Base-by-base conservation (phyloP, 1,284 basidiomycete genomes). In the Athelia sp. region DNA sequence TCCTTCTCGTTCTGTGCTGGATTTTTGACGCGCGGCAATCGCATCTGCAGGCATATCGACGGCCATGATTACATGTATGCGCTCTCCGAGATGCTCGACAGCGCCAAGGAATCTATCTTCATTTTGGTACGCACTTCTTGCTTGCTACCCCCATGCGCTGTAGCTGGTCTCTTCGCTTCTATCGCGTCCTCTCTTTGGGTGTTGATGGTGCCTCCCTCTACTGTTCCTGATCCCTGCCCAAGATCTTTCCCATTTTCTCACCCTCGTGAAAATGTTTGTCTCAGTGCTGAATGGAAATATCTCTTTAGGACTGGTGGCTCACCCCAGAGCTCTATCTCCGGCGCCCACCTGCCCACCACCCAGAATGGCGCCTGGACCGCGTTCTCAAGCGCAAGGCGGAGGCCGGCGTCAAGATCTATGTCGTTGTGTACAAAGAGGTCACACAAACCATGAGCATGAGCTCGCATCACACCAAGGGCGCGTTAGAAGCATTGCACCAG, bases 1-100 rank as follows among this genome's bases (percentile, higher is more conserved):
- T 22, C 34, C 21, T 22, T 11, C 14, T 22, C 40, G 23, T 23
- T 45, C 26, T 32, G 21, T 13, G 40, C 50, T 48, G 45, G 49
- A 18, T 45, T 38, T 26, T 22, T 35, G 22, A 44, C n/a, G 45
- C 14, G 43, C n/a, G n/a, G n/a, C n/a, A n/a, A n/a, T n/a, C n/a
- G n/a, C n/a, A n/a, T n/a, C n/a, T 40, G 19, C 48, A 87, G 87
- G 85, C 90, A 93, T 61, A 78, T 94, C 46, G 92, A 94, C 60
- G 92, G 93, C 0, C 87, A 92, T 52, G 91, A 97, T 70, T 97
- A 95, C 66, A 90, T 97, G 77, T 96, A 88, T 79, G 93, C 94
- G 0, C 65, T 96, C 26, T 92, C 90, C 2, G 92, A 94, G 69
- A 75, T 95, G 64, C 75, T 97, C 21, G 92, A 96, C 46, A 79